These are phyloP conservation scores for Paraconiothyrium brasiliense DNA, from an alignment of 2,329 filamentous ascomycete genomes.

Conservation along the genomic window DNA sequence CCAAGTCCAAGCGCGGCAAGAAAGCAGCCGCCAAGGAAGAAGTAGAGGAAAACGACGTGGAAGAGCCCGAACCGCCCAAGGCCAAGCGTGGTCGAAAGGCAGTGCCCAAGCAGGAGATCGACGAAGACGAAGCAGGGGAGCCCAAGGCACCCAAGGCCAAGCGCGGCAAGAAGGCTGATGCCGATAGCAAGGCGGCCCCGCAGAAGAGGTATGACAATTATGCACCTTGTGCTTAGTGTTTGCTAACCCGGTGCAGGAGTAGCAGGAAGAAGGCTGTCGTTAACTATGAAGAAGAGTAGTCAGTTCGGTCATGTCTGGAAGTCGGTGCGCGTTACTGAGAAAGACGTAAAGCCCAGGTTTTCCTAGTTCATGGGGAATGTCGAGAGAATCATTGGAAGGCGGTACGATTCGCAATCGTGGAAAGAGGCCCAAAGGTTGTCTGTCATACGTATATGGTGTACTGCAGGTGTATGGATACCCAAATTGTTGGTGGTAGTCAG, in stretches of 20 bases:
- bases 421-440: background rate
- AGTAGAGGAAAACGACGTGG: constrained; percentile 19
- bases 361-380: too few relatives aligned
- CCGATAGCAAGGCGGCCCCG: constrained; percentile 29
- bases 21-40: constrained; percentile 18
- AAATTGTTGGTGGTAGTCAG: background rate
- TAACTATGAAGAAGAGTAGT: constrained; percentile 31
- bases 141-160: constrained; percentile 32
- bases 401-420: background rate
- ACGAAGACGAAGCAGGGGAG: constrained; percentile 23
- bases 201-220: constrained; percentile 38
- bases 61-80: constrained; percentile 22
- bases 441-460: background rate
- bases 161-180: constrained; percentile 31
- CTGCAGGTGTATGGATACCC: constrained; percentile 20
- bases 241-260: constrained; percentile 27
- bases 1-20: constrained; percentile 20
- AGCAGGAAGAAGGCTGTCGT: constrained; percentile 38
- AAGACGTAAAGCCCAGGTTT: background rate
- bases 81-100: constrained; percentile 24
- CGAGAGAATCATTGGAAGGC: too few relatives aligned
- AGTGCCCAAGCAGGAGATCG: constrained; percentile 25
- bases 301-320: background rate
- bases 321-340: background rate
- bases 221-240: background rate